Percentiles rank a stretch among this genome's conserved stretches.
These are phyloP conservation scores for Mortierella sp. DNA, from an alignment of 371 early-diverging fungal species.

Conservation along the genomic window DNA sequence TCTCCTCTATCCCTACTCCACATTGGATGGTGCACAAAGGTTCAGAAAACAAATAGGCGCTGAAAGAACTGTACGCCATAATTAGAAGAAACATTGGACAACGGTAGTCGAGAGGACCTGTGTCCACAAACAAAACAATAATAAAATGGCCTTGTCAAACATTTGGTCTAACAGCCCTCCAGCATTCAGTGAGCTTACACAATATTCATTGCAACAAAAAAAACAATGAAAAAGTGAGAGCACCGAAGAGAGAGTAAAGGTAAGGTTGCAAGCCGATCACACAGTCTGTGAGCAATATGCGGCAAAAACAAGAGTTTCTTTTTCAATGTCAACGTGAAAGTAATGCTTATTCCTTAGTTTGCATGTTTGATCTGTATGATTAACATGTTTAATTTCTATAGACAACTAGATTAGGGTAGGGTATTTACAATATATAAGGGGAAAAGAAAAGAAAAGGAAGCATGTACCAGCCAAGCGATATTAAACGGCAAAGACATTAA, in stretches of 20 bases:
- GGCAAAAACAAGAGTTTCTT: background rate
- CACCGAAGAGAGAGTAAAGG: background rate
- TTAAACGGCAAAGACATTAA: background rate
- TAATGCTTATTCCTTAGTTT: no score
- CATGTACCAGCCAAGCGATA: background rate
- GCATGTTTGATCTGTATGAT: no score
- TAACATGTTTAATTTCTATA: no score
- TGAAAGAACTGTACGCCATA: background rate
- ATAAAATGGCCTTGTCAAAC: no score
- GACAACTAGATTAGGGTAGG: no score
- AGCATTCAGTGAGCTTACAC: background rate
- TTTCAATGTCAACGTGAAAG: no score
- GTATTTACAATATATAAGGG: background rate
- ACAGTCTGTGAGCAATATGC: background rate
- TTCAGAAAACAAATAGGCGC: background rate
- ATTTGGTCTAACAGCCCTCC: background rate
- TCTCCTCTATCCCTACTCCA: background rate
- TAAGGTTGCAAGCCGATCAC: background rate
- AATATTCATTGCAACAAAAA: background rate
- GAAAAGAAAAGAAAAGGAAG: background rate
- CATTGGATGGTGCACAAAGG: background rate
- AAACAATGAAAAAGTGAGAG: background rate
- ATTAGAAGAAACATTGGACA: background rate
- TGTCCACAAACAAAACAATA: background rate
- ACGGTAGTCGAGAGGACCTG: slow-evolving; percentile 4